Evolutionary conservation across 495 filamentous ascomycete species (phyloP), one percentile per base, ranked within the genome.

Genomic region (Aspergillus sparsus): DNA sequence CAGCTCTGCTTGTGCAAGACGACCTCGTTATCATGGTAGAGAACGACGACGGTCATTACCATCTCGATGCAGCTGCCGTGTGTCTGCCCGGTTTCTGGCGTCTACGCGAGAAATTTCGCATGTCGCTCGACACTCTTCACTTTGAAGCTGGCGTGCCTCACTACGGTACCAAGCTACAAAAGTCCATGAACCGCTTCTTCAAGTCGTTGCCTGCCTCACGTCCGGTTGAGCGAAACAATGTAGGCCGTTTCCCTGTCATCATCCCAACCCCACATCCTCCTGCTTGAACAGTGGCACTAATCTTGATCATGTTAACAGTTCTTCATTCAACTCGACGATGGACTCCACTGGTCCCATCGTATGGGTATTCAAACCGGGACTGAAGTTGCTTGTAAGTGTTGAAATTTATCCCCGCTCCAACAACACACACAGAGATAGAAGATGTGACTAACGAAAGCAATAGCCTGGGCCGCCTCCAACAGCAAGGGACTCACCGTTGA

Each of bases 11-110:
- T 37, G 78, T 87, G 10, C 89, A 92, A 69, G 89, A 92, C 62
- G 89, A 91, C 63, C 71, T 92, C 0, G 87, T 87, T 1, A 82
- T 92, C 41, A 91, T 92, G 89, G 77, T 92, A 45, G 87, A 91
- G 71, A 78, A 75, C 52, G 68, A 72, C 2, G 88, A 92, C 63
- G 85, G 87, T 4, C 82, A 90, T 66, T 92, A 92, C 66, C 87
- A 90, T 65, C 81, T 91, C 6, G 78, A 88, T 1, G 87, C 89
- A 3, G 89, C 88, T 16, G 79, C 85, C 7, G 86, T 90, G 18
- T 74, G 92, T 13, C 75, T 92, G 0, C 80, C 89, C 0, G 89
- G 89, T 1, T 92, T 92, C 70, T 92, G 89, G 89, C 81, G 88
- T 11, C 78, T 92, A 5, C 76, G 79, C 37, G 87, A 92, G 60